phyloP scores from a whole-genome alignment of 345 rosid species.

The Hibiscus mutabilis region DNA sequence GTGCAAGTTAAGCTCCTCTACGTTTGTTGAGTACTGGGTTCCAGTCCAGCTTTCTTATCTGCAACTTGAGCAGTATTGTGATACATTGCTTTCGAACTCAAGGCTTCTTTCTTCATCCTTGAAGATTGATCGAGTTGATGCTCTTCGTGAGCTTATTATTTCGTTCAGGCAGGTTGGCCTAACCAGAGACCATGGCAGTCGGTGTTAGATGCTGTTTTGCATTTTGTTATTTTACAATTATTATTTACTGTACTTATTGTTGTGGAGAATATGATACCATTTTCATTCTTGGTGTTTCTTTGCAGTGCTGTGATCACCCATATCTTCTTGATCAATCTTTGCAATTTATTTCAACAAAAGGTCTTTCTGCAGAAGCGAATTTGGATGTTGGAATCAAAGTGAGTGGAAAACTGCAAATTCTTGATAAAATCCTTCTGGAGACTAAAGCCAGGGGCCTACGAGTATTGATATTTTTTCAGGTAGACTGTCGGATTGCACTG shows the following conservation, averaged over 20 bases:
- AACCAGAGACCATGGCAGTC: not conserved
- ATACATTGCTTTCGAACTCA: constrained; percentile 14
- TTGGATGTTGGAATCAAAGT: constrained; percentile 13
- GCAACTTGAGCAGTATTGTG: constrained; percentile 20
- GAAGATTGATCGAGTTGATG: not conserved
- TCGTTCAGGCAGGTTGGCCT: constrained; percentile 13
- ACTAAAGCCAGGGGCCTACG: constrained; percentile 9
- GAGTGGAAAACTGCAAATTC: constrained; percentile 16
- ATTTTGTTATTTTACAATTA: not conserved
- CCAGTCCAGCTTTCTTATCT: constrained; percentile 14
- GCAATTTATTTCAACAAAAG: constrained; percentile 2
- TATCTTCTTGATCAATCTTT: constrained; percentile 13
- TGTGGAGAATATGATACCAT: not conserved
- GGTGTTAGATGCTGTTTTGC: not conserved
- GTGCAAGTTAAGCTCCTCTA: constrained; percentile 6
- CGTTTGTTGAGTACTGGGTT: constrained; percentile 17
- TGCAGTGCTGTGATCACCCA: constrained; percentile 18
- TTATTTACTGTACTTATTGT: not conserved
- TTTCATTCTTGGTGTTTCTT: not conserved
- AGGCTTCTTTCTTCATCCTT: constrained; percentile 1
- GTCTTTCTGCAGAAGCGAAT: constrained; percentile 5
- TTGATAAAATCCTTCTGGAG: constrained; percentile 14
- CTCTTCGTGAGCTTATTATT: constrained; percentile 10
- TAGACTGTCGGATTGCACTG: not conserved
- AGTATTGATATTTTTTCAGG: constrained; percentile 16